Conservation (phyloP, 345 rosid genomes). For the Trapa incisa region DNA sequence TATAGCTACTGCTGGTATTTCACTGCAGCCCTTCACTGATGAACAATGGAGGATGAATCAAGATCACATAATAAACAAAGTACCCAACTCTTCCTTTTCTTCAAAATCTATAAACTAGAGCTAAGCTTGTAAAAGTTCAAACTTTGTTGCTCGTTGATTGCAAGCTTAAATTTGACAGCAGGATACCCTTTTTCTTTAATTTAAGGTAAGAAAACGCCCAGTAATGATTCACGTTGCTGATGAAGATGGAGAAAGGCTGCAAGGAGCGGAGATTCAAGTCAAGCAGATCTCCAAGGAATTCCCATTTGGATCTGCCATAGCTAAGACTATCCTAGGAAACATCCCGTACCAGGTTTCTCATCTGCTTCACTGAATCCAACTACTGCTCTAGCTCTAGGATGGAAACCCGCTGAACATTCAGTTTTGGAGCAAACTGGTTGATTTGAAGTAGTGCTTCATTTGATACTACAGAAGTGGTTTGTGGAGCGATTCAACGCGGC, state of each 20-base stretch:
- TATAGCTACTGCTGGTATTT: conserved; percentile 32
- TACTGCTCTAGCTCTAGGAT: neutral
- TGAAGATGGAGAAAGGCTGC: conserved; percentile 36
- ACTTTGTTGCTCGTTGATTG: neutral
- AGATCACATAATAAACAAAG: conserved; percentile 38
- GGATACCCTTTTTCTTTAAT: neutral
- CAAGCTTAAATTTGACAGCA: neutral
- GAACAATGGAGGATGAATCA: conserved; percentile 62
- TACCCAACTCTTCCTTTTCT: conserved; percentile 13
- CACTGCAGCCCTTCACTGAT: conserved; percentile 63
- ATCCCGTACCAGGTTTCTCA: conserved; percentile 44
- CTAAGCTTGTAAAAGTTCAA: neutral
- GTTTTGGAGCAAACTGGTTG: neutral
- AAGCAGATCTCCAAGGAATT: conserved; percentile 65
- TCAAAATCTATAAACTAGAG: neutral
- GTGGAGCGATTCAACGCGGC: conserved; percentile 73
- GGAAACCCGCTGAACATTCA: neutral
- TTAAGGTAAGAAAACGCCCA: conserved; percentile 62
- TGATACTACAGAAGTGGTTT: conserved; percentile 53
- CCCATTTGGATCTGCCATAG: conserved; percentile 74
- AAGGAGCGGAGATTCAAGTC: conserved; percentile 36
- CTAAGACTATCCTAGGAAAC: conserved; percentile 60
- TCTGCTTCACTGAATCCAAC: neutral
- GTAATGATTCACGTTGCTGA: conserved; percentile 55
- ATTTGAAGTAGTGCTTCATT: neutral